These are phyloP conservation scores for Eleusine coracana DNA, from an alignment of 176 grass and related monocot genomes.

Conservation along the genomic window DNA sequence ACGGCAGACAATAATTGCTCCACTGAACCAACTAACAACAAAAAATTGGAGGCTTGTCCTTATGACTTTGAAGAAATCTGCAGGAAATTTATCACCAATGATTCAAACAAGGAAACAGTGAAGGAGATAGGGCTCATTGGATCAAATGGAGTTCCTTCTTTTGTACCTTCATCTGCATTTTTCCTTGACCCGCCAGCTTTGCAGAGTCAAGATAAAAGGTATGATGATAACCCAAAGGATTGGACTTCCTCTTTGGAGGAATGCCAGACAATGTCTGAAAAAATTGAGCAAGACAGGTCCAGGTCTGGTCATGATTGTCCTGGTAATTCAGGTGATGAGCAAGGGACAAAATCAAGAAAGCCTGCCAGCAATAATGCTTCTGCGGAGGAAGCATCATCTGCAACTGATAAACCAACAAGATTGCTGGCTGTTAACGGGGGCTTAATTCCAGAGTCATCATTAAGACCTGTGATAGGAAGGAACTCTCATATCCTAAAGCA, in stretches of 20 bases:
- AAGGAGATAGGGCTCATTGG: constrained; percentile 84
- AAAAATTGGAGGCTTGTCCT: constrained; percentile 63
- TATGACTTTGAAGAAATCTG: constrained; percentile 84
- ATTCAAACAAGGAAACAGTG: constrained; percentile 80
- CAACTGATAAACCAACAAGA: constrained; percentile 51
- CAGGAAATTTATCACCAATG: constrained; percentile 69
- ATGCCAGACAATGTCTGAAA: constrained; percentile 43
- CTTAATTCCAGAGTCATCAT: constrained; percentile 70
- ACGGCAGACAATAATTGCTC: constrained; percentile 23
- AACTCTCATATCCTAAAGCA: constrained; percentile 73
- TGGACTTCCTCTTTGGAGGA: constrained; percentile 48
- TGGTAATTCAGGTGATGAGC: constrained; percentile 46
- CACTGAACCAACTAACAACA: constrained; percentile 40
- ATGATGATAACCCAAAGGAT: constrained; percentile 47
- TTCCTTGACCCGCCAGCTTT: constrained; percentile 67
- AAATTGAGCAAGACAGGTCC: constrained; percentile 35
- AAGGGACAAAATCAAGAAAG: constrained; percentile 51
- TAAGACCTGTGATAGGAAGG: constrained; percentile 75
- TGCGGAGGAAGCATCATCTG: constrained; percentile 54
- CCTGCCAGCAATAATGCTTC: constrained; percentile 35
- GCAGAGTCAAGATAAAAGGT: constrained; percentile 48
- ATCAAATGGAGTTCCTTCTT: constrained; percentile 75
- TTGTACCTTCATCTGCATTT: constrained; percentile 61
- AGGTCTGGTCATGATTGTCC: constrained; percentile 46
- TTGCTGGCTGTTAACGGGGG: constrained; percentile 52